These are phyloP conservation scores for Dothistroma pini DNA, from an alignment of 2,329 filamentous ascomycete genomes.

Conservation along the genomic window DNA sequence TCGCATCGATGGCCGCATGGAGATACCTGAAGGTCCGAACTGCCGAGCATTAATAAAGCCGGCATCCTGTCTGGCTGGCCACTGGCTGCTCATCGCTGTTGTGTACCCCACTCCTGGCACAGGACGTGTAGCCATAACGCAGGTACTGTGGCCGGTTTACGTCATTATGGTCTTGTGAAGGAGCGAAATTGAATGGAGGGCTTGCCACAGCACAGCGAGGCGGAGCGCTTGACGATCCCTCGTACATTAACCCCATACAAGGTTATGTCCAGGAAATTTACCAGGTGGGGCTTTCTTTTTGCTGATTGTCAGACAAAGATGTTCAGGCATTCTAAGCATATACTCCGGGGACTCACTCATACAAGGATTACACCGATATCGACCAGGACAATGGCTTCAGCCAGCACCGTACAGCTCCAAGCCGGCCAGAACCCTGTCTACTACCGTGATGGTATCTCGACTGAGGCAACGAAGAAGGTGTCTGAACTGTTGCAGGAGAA, in stretches of 20 bases:
- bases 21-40: neutral
- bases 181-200: neutral
- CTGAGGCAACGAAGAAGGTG: slow-evolving; percentile 59
- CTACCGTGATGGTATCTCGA: slow-evolving; percentile 44
- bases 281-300: neutral
- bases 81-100: neutral
- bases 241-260: neutral
- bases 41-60: neutral
- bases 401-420: slow-evolving; percentile 43
- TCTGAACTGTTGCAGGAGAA: slow-evolving; percentile 73
- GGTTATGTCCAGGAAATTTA: neutral
- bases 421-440: slow-evolving; percentile 46
- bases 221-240: neutral
- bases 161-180: neutral
- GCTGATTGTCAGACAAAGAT: neutral
- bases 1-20: neutral
- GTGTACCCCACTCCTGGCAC: neutral
- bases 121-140: neutral
- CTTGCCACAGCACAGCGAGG: neutral
- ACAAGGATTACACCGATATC: neutral
- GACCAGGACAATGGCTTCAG: neutral
- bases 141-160: neutral
- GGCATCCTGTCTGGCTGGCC: neutral
- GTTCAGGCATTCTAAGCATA: neutral
- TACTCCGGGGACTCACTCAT: neutral